These are phyloP conservation scores for Penicillium bialowiezense DNA, from an alignment of 495 filamentous ascomycete genomes.

Conservation along the genomic window DNA sequence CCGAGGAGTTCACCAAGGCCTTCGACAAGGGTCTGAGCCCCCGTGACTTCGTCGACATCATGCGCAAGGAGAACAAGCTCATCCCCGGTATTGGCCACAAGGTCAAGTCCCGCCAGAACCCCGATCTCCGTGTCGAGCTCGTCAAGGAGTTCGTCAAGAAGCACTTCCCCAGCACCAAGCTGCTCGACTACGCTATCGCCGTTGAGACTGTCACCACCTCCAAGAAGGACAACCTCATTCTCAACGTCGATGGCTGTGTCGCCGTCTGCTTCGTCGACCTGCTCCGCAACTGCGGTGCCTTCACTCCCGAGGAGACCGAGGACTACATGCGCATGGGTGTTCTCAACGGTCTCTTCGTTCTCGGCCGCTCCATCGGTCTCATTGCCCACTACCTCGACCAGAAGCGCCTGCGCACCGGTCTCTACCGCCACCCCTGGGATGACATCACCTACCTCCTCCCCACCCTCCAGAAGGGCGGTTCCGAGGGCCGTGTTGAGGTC, in stretches of 20 bases:
- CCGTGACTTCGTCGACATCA: constrained; percentile 96
- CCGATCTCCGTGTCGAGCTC: constrained; percentile 97
- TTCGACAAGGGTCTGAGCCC: constrained; percentile 97
- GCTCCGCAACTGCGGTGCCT: constrained; percentile 96
- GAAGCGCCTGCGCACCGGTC: constrained; percentile 95
- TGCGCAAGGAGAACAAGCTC: constrained; percentile 99
- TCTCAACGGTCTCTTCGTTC: constrained; percentile 97
- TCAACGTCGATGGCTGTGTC: constrained; percentile 97
- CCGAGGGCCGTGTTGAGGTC: constrained; percentile 90
- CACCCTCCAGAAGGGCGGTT: constrained; percentile 69
- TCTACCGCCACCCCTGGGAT: constrained; percentile 99
- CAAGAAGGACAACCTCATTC: constrained; percentile 99
- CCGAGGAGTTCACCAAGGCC: constrained; percentile 97
- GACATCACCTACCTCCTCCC: constrained; percentile 96
- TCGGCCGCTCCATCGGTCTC: constrained; percentile 92
- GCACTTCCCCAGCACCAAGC: constrained; percentile 94
- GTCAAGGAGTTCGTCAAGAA: constrained; percentile 98
- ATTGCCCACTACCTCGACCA: constrained; percentile 99
- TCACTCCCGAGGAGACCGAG: constrained; percentile 59
- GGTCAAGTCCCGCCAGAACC: constrained; percentile 99
- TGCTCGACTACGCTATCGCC: constrained; percentile 96
- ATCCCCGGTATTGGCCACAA: constrained; percentile 99
- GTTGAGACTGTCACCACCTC: constrained; percentile 97
- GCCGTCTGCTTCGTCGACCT: constrained; percentile 99
- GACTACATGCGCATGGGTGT: constrained; percentile 83